Base-by-base conservation (phyloP, 257 asterid genomes). In the Ilex asprella region DNA sequence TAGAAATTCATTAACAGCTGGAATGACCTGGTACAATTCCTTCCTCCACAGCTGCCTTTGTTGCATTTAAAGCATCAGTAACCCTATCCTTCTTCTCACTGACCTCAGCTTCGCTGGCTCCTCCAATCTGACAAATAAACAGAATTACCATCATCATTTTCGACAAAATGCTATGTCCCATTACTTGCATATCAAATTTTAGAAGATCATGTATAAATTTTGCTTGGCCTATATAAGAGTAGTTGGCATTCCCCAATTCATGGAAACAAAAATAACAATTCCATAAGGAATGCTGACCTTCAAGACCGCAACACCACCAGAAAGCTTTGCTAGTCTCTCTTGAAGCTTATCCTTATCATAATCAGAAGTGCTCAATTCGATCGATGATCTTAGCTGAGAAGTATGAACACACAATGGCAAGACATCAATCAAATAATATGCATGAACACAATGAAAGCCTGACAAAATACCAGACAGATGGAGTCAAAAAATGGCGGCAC, bases 41-140 rank as follows among this genome's bases (percentile, higher is more conserved):
- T 49, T 49, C 54, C 54, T 49, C 54, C 54, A 49, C 54, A 12
- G 54, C 54, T 49, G 54, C 54, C 16, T 49, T 49, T 12, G 54
- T 49, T 7, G 54, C 54, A 49, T 49, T 49, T 49, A 49, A 49
- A 49, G 54, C 54, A 49, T 49, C 54, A 12, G 54, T 49, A 15
- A 49, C 54, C 16, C 54, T 49, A 49, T 49, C 54, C 54, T 49
- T 49, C 16, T 49, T 49, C 14, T 49, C 54, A 15, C 54, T 49
- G 10, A 49, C 54, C 16, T 49, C 54, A 49, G 54, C 54, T 15
- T 49, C 54, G 10, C 54, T 49, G 14, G 54, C 54, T 49, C 54
- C 54, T 49, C 54, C 54, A 49, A 49, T 49, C 54, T 49, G 14
- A 12, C 54, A 49, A 49, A 49, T 11, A 49, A 49, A 49, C 16